These are phyloP conservation scores for Croton setiger DNA, from an alignment of 441 rosid genomes.

Conservation along the genomic window DNA sequence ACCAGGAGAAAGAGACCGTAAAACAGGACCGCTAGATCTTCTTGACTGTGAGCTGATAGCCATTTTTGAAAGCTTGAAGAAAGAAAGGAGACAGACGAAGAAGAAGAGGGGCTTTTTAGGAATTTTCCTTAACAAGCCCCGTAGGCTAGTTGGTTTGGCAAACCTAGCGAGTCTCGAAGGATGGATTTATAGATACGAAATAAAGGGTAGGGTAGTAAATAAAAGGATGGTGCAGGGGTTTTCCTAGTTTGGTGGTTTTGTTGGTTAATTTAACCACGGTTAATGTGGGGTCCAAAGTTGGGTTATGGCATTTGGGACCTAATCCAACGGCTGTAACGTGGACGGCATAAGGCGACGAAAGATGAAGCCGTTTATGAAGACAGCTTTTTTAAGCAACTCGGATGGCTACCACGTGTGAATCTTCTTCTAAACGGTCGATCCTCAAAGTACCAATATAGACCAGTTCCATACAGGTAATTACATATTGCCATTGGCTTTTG, in stretches of 20 bases:
- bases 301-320: conserved; percentile 23
- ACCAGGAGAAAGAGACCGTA: conserved; percentile 51
- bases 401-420: conserved; percentile 32
- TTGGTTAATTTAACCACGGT: conserved; percentile 43
- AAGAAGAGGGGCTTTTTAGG: neutral
- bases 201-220: conserved; percentile 36
- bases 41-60: conserved; percentile 36
- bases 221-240: neutral
- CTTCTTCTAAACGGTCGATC: conserved; percentile 22
- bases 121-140: conserved; percentile 25
- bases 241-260: neutral
- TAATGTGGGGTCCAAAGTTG: conserved; percentile 13
- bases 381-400: conserved; percentile 18
- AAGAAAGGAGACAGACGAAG: conserved; percentile 1
- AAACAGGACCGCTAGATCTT: conserved; percentile 48
- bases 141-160: conserved; percentile 56
- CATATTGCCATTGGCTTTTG: conserved; percentile 25
- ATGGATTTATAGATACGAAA: conserved; percentile 44
- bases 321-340: conserved; percentile 36
- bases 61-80: conserved; percentile 28
- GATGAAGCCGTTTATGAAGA: conserved; percentile 17
- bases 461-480: neutral
- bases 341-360: conserved; percentile 14
- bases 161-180: conserved; percentile 63
- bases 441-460: conserved; percentile 7